Evolutionary conservation across 495 filamentous ascomycete species (phyloP).

Genomic region (Pyronema domesticum): DNA sequence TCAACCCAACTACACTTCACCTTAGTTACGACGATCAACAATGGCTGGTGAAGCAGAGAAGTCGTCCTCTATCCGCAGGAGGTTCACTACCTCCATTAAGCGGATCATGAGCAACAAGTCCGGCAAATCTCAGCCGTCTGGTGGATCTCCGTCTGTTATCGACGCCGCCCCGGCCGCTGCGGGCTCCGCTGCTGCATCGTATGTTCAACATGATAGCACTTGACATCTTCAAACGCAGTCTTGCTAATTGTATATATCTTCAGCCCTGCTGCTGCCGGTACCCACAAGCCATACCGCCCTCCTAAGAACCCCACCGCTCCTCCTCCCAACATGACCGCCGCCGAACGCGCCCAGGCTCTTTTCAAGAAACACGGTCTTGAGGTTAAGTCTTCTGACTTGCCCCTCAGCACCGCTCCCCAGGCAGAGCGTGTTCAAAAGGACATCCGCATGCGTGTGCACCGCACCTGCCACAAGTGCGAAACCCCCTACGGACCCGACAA

Average conservation of each 20-base stretch:
- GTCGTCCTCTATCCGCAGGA: constrained; percentile 13
- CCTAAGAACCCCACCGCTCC: constrained; percentile 10
- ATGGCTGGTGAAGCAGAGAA: constrained; percentile 19
- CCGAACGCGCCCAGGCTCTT: constrained; percentile 21
- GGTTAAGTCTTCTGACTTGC: constrained; percentile 19
- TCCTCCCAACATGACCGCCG: constrained; percentile 15
- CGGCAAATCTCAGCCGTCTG: neutral
- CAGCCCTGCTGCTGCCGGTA: neutral
- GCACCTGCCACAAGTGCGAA: constrained; percentile 61
- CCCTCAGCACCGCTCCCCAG: constrained; percentile 10
- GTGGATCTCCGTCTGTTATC: constrained; percentile 1
- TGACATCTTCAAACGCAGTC: neutral
- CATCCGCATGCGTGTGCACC: constrained; percentile 80
- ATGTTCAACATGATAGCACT: neutral
- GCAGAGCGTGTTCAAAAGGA: constrained; percentile 58
- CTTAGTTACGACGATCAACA: neutral
- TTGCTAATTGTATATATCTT: neutral
- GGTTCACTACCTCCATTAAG: constrained; percentile 18
- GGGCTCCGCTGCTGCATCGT: neutral
- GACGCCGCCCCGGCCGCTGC: neutral
- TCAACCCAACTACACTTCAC: neutral
- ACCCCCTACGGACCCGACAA: constrained; percentile 53
- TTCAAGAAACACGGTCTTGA: constrained; percentile 25
- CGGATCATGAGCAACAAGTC: constrained; percentile 16
- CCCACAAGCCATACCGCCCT: constrained; percentile 2